Percentiles rank a stretch among this genome's conserved stretches.
Evolutionary conservation across 768 basidiomycete genomes (phyloP).

Genomic region (Cubamyces lactineus): DNA sequence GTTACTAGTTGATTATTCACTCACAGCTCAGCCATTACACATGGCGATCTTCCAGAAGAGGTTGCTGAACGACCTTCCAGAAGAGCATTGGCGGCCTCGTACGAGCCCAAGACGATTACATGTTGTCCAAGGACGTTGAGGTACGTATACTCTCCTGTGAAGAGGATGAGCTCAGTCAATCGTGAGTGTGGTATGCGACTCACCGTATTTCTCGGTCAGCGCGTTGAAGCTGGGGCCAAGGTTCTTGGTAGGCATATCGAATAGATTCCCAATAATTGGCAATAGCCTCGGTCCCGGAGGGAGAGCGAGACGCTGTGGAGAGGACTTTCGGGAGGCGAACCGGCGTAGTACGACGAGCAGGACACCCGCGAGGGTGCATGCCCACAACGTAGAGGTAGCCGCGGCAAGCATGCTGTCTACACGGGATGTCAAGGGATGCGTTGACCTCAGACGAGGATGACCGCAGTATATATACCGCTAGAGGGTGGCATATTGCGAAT

Average conservation of each 20-base stretch:
- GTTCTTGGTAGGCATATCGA: slow-evolving; percentile 28
- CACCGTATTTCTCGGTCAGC: slow-evolving; percentile 8
- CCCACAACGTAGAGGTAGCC: background rate
- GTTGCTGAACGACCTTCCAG: too few species aligned
- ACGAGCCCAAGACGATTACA: too few species aligned
- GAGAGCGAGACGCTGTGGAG: background rate
- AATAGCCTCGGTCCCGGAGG: slow-evolving; percentile 33
- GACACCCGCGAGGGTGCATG: background rate
- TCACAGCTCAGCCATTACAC: slow-evolving; percentile 30
- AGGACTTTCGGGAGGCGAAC: background rate
- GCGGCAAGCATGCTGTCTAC: background rate
- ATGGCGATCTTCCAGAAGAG: slow-evolving; percentile 23
- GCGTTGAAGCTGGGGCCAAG: slow-evolving; percentile 11
- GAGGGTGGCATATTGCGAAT: background rate
- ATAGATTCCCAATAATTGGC: slow-evolving; percentile 32
- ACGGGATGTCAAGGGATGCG: background rate
- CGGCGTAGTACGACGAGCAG: background rate
- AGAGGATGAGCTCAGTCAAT: too few species aligned
- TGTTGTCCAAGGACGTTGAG: too few species aligned
- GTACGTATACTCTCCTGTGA: too few species aligned
- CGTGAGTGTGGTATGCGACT: background rate
- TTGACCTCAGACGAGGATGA: background rate
- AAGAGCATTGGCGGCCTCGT: too few species aligned
- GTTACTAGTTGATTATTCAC: background rate
- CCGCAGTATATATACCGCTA: background rate